Percentiles rank a stretch among this genome's conserved stretches.
phyloP scores from a whole-genome alignment of 495 filamentous ascomycete species.

The Daldinia loculata region DNA sequence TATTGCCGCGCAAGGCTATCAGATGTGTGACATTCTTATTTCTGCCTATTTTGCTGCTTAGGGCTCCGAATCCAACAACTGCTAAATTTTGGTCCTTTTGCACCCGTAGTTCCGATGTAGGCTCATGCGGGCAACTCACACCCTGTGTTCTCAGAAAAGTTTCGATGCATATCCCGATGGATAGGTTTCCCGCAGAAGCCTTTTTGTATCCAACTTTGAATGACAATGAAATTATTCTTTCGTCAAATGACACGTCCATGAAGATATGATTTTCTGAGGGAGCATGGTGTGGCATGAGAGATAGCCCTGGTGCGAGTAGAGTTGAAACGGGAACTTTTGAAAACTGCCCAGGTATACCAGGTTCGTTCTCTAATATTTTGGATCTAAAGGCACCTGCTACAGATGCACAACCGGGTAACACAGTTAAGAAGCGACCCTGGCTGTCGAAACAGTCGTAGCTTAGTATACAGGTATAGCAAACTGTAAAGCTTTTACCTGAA shows the following conservation, averaged over 20 bases:
- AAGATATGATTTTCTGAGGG: not conserved
- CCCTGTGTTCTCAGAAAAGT: accelerated
- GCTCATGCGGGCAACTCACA: too few relatives aligned
- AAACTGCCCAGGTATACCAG: too few relatives aligned
- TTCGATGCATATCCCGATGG: too few relatives aligned
- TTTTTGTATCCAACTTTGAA: too few relatives aligned
- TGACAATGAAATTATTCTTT: not conserved
- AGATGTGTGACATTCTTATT: not conserved
- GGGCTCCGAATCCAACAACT: too few relatives aligned
- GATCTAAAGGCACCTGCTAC: not conserved
- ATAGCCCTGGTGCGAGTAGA: not conserved
- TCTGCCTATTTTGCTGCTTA: too few relatives aligned
- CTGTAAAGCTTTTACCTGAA: not conserved
- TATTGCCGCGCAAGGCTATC: not conserved
- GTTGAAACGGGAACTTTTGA: not conserved
- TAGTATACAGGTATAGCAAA: not conserved
- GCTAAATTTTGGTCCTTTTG: too few relatives aligned
- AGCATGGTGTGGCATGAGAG: not conserved
- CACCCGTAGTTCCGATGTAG: too few relatives aligned
- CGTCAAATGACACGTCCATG: not conserved
- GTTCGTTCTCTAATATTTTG: not conserved
- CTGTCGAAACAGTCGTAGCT: not conserved
- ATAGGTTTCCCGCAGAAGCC: too few relatives aligned
- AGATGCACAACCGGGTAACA: not conserved
- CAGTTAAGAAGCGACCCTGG: not conserved